Evolutionary conservation across 345 rosid genomes (phyloP).

Genomic region (Camelina neglecta): DNA sequence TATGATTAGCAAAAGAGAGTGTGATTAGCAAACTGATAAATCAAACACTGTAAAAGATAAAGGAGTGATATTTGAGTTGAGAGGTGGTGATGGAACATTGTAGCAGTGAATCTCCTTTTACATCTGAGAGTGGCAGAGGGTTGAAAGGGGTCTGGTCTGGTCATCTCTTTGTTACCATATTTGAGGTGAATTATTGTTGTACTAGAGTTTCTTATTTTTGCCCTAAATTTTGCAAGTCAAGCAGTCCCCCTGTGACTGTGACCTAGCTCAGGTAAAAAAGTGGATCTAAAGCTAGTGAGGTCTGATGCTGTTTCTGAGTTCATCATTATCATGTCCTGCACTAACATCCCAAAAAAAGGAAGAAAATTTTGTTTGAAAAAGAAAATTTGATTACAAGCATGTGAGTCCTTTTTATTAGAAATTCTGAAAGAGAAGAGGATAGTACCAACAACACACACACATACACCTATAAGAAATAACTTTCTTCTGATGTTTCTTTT

Average conservation of each 20-base stretch:
- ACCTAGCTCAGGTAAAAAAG: conserved; percentile 41
- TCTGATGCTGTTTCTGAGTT: conserved; percentile 35
- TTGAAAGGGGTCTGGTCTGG: conserved; percentile 37
- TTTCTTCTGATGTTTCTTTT: conserved; percentile 21
- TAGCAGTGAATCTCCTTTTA: conserved; percentile 34
- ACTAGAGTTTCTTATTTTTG: conserved; percentile 43
- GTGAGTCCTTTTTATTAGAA: conserved; percentile 22
- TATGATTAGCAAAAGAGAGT: conserved; percentile 26
- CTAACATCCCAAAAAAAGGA: conserved; percentile 37
- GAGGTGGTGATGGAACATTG: conserved; percentile 38
- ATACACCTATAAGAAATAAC: not conserved
- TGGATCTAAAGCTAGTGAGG: conserved; percentile 25
- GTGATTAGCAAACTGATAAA: conserved; percentile 29
- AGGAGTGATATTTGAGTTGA: conserved; percentile 32
- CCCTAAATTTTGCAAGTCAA: conserved; percentile 45
- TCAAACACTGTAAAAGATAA: conserved; percentile 2
- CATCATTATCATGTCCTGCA: conserved; percentile 37
- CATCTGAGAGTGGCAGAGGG: conserved; percentile 44
- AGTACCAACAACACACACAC: conserved; percentile 10
- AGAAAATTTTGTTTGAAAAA: conserved; percentile 1
- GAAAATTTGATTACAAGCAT: conserved; percentile 20
- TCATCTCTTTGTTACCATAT: conserved; percentile 43
- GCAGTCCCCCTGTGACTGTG: conserved; percentile 40
- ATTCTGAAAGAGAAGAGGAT: conserved; percentile 20
- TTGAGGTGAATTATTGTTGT: conserved; percentile 47